These are phyloP conservation scores for Venturia nashicola DNA, from an alignment of 2,329 filamentous ascomycete species.

Conservation along the genomic window DNA sequence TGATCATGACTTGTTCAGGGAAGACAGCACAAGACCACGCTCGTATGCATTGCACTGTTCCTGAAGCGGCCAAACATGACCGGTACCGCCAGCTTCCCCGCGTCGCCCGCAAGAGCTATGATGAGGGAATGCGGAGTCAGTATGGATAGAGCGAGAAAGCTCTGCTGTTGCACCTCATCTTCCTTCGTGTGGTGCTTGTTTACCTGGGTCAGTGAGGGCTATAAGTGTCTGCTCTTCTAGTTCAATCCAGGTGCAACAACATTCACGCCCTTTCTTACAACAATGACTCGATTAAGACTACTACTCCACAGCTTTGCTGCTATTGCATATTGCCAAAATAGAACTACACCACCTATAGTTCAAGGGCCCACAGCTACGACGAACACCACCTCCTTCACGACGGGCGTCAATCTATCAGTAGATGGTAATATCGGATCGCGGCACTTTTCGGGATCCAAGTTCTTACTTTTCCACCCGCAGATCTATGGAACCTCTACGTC, in stretches of 20 bases:
- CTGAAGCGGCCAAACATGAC: neutral
- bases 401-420: slow-evolving; percentile 14
- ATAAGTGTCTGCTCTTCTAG: neutral
- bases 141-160: neutral
- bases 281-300: neutral
- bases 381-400: slow-evolving; percentile 11
- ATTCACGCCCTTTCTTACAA: neutral
- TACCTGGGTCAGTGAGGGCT: neutral
- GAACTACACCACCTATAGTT: neutral
- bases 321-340: neutral
- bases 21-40: neutral
- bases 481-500: slow-evolving; percentile 20
- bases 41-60: neutral
- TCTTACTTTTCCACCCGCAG: slow-evolving; percentile 7
- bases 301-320: neutral
- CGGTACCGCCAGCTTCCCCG: neutral
- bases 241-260: neutral
- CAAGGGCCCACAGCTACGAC: neutral
- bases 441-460: neutral
- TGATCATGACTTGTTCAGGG: neutral
- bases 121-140: neutral
- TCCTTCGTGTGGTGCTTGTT: neutral
- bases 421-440: slow-evolving; percentile 6
- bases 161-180: neutral
- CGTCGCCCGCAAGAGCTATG: neutral